Evolutionary conservation across 2,329 filamentous ascomycete genomes (phyloP).

Genomic region (Thielaviopsis populi): DNA sequence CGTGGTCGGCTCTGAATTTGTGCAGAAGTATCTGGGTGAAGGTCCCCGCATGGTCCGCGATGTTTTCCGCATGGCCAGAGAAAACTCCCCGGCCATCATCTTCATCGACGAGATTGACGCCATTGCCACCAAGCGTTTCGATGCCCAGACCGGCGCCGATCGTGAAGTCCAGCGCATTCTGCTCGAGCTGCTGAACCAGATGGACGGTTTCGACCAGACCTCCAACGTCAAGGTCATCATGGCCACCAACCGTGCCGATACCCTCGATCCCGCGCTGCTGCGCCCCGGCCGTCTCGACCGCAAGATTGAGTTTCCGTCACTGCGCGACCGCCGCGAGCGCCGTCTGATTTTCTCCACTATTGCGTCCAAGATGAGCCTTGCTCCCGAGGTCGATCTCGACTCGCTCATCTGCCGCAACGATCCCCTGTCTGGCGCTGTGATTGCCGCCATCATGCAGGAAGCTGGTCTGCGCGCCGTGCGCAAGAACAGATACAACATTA

Average conservation of each 20-base stretch:
- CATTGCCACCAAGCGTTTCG: slow-evolving; percentile 97
- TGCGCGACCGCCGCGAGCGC: slow-evolving; percentile 85
- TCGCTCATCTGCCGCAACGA: slow-evolving; percentile 94
- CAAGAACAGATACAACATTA: slow-evolving; percentile 99
- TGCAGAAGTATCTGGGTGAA: slow-evolving; percentile 96
- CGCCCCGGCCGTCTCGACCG: slow-evolving; percentile 89
- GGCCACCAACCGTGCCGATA: slow-evolving; percentile 97
- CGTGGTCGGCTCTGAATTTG: slow-evolving; percentile 94
- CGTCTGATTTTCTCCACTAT: slow-evolving; percentile 97
- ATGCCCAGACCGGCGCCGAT: slow-evolving; percentile 94
- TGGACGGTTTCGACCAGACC: slow-evolving; percentile 98
- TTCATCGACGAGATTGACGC: slow-evolving; percentile 99
- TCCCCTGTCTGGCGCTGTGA: slow-evolving; percentile 84
- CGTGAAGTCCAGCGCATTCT: slow-evolving; percentile 97
- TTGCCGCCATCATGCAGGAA: slow-evolving; percentile 98
- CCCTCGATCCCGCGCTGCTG: slow-evolving; percentile 83
- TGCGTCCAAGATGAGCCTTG: slow-evolving; percentile 89
- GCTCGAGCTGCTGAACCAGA: slow-evolving; percentile 93
- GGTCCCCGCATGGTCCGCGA: slow-evolving; percentile 97
- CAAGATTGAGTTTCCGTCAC: slow-evolving; percentile 97
- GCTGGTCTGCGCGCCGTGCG: slow-evolving; percentile 83
- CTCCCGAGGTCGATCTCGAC: slow-evolving; percentile 91
- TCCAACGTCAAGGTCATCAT: slow-evolving; percentile 99
- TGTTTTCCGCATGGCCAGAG: slow-evolving; percentile 96
- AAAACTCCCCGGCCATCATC: slow-evolving; percentile 96